Evolutionary conservation across 106 monocot species (phyloP), one percentile per base, ranked within the genome.

Genomic region (Gastrodia elata): DNA sequence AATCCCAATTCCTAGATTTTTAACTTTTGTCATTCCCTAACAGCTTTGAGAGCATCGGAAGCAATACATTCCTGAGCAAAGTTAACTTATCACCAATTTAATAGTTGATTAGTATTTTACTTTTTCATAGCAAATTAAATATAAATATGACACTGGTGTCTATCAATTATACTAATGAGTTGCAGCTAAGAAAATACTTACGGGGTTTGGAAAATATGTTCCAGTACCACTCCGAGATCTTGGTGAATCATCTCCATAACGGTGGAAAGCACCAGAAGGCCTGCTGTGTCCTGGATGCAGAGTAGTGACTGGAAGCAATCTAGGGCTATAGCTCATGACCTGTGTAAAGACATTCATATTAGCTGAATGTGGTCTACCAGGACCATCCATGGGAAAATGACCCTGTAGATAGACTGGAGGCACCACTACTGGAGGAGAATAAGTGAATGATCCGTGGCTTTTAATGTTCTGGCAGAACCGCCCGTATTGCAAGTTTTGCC

Each of bases 141-240:
- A n/a, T n/a, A n/a, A n/a, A n/a, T n/a, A n/a, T n/a, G n/a, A n/a
- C n/a, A n/a, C n/a, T n/a, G n/a, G n/a, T n/a, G n/a, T n/a, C n/a
- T n/a, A n/a, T n/a, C n/a, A n/a, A n/a, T n/a, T n/a, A n/a, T n/a
- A n/a, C n/a, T n/a, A n/a, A n/a, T n/a, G n/a, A n/a, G n/a, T n/a
- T n/a, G n/a, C n/a, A n/a, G n/a, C n/a, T n/a, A n/a, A n/a, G n/a
- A n/a, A n/a, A 35, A 65, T 68, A 58, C 94, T 91, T 88, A 94
- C 94, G 71, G 87, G 84, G 70, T 89, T 94, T 73, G 91, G 94
- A n/a, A 94, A 74, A 80, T 89, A 94, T 2, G 94, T 91, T 70
- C 94, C 94, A 77, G 94, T 94, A 58, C 94, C 94, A 77, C 91
- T 30, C 11, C 30, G 94, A 78, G 76, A 91, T 64, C 88, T 89